phyloP scores from a whole-genome alignment of 2,329 filamentous ascomycete genomes.

The Pseudogymnoascus sp. region DNA sequence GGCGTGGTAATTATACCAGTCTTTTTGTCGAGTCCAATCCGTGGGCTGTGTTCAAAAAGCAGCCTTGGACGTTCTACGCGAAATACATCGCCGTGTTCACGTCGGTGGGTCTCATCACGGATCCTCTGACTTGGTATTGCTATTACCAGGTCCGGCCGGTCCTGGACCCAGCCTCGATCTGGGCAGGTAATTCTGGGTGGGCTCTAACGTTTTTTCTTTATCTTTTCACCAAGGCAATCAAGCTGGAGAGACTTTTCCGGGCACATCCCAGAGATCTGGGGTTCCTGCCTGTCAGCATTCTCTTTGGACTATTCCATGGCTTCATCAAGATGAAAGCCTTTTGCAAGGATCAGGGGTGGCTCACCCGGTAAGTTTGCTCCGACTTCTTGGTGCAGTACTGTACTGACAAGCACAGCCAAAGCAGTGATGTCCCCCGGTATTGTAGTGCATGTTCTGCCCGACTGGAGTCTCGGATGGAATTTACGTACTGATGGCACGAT shows the following conservation, averaged over 20 bases:
- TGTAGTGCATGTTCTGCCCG: too few species aligned
- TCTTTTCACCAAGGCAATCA: slow-evolving; percentile 81
- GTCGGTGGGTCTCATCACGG: slow-evolving; percentile 65
- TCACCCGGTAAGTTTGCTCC: not conserved
- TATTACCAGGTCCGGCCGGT: slow-evolving; percentile 53
- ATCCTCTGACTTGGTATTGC: slow-evolving; percentile 60
- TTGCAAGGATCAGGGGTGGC: not conserved
- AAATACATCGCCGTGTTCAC: slow-evolving; percentile 80
- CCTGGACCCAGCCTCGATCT: slow-evolving; percentile 49
- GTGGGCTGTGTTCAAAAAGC: slow-evolving; percentile 51
- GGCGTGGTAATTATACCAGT: slow-evolving; percentile 89
- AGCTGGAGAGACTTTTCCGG: slow-evolving; percentile 75
- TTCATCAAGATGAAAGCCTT: slow-evolving; percentile 49
- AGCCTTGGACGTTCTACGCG: slow-evolving; percentile 84
- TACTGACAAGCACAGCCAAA: too few species aligned
- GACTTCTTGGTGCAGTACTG: not conserved
- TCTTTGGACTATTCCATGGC: slow-evolving; percentile 51
- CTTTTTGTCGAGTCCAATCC: slow-evolving; percentile 72
- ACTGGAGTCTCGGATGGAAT: too few species aligned
- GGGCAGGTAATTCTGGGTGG: slow-evolving; percentile 48
- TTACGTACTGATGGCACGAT: too few species aligned
- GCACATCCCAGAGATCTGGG: slow-evolving; percentile 71
- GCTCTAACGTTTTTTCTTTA: slow-evolving; percentile 69
- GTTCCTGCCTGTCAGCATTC: slow-evolving; percentile 45
- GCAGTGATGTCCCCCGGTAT: too few species aligned